Conservation (phyloP, 1,284 basidiomycete species). For the Inonotus hispidus region DNA sequence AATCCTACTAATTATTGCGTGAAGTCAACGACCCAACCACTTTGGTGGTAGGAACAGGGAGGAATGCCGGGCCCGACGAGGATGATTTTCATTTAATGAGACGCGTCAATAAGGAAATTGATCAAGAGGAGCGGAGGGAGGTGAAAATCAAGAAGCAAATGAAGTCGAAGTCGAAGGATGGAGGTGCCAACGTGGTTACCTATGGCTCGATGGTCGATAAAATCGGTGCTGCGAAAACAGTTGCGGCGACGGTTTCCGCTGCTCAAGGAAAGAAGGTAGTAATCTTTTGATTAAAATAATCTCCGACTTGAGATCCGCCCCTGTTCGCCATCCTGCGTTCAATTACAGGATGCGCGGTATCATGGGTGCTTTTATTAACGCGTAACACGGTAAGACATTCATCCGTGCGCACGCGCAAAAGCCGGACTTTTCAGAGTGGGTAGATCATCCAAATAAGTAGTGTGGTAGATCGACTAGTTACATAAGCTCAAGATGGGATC, state of each 20-base stretch:
- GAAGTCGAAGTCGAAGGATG: conserved; percentile 17
- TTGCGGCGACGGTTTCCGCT: conserved; percentile 30
- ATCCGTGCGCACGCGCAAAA: too few species aligned
- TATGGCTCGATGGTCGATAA: conserved; percentile 16
- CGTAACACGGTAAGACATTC: too few species aligned
- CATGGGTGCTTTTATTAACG: too few species aligned
- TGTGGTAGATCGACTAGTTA: not conserved
- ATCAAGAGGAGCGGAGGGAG: conserved; percentile 49
- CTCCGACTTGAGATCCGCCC: not conserved
- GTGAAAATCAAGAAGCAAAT: conserved; percentile 35
- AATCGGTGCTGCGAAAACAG: conserved; percentile 40
- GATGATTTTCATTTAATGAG: conserved; percentile 87
- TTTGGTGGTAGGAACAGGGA: conserved; percentile 45
- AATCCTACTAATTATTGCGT: not conserved
- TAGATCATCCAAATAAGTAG: not conserved
- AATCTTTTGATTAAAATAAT: conserved; percentile 34
- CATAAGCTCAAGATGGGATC: not conserved
- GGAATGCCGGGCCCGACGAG: conserved; percentile 76
- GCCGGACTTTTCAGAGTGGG: too few species aligned
- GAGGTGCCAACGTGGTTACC: conserved; percentile 40
- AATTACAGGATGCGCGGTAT: too few species aligned
- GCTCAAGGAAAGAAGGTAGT: conserved; percentile 44
- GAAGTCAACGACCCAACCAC: conserved; percentile 23
- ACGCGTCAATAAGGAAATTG: conserved; percentile 54
- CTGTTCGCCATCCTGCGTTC: too few species aligned